These are phyloP conservation scores for Diddensiella caesifluorescens DNA, from an alignment of 805 yeast genomes.

Conservation along the genomic window DNA sequence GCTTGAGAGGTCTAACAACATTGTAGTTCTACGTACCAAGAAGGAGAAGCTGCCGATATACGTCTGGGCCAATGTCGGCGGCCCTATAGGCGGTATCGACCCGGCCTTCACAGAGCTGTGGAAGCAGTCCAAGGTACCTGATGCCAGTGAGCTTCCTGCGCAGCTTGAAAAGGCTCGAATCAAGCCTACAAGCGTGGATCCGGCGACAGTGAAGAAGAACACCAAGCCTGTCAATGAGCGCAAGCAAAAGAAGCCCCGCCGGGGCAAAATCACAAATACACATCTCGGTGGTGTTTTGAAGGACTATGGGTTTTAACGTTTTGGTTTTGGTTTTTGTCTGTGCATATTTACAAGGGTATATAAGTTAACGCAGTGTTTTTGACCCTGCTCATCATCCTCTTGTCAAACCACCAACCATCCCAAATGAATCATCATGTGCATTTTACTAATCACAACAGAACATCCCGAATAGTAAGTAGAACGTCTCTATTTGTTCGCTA, in stretches of 20 bases:
- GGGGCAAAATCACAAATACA: slow-evolving; percentile 90
- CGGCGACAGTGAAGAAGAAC: slow-evolving; percentile 76
- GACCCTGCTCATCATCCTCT: background rate
- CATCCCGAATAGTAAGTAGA: slow-evolving; percentile 56
- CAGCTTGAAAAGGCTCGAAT: slow-evolving; percentile 76
- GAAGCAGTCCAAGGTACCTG: slow-evolving; percentile 74
- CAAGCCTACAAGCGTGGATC: slow-evolving; percentile 97
- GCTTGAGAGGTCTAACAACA: slow-evolving; percentile 68
- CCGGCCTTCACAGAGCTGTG: slow-evolving; percentile 79
- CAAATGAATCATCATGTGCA: slow-evolving; percentile 55
- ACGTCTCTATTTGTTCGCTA: background rate
- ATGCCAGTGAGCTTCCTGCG: slow-evolving; percentile 72
- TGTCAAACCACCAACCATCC: background rate
- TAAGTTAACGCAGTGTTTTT: too few relatives aligned
- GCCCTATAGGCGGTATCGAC: slow-evolving; percentile 65
- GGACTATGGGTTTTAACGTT: slow-evolving; percentile 49
- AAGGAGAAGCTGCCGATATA: slow-evolving; percentile 91
- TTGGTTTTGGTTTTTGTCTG: background rate
- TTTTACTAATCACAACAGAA: slow-evolving; percentile 57
- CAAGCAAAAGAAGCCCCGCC: slow-evolving; percentile 86
- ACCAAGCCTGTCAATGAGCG: slow-evolving; percentile 48
- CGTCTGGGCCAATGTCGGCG: slow-evolving; percentile 86
- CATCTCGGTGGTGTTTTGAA: slow-evolving; percentile 94
- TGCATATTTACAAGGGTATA: too few relatives aligned
- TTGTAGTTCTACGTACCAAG: slow-evolving; percentile 80